Evolutionary conservation across 2,329 filamentous ascomycete species (phyloP).

Genomic region (Colletotrichum tanaceti): DNA sequence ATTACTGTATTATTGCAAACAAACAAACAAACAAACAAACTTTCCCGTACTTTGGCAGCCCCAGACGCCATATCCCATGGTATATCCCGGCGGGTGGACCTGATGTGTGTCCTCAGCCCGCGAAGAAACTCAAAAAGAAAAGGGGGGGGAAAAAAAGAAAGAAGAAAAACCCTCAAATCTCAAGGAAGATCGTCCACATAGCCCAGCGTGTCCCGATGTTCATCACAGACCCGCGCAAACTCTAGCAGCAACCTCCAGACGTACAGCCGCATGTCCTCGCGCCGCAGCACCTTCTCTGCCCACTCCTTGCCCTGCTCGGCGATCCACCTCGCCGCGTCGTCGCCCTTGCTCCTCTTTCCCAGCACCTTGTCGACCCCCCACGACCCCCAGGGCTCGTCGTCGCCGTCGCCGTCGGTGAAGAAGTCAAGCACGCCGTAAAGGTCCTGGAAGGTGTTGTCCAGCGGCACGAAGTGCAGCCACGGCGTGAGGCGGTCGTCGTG

Average conservation of each 20-base stretch:
- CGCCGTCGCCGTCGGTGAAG: slow-evolving; percentile 69
- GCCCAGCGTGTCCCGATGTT: slow-evolving; percentile 56
- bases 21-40: background rate
- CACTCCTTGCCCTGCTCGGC: slow-evolving; percentile 70
- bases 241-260: slow-evolving; percentile 70
- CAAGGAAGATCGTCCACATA: slow-evolving; percentile 57
- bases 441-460: slow-evolving; percentile 76
- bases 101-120: background rate
- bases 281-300: slow-evolving; percentile 70
- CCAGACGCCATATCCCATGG: slow-evolving; percentile 5
- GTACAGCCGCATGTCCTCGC: slow-evolving; percentile 76
- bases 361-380: slow-evolving; percentile 34
- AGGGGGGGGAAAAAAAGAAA: too few species aligned
- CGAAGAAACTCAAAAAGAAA: background rate
- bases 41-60: background rate
- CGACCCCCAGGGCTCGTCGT: slow-evolving; percentile 33
- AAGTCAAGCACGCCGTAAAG: slow-evolving; percentile 74
- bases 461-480: slow-evolving; percentile 79
- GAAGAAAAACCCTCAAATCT: background rate
- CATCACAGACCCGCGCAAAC: slow-evolving; percentile 64
- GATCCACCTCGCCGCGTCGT: slow-evolving; percentile 69
- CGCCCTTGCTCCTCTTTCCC: slow-evolving; percentile 50
- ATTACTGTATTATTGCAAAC: background rate
- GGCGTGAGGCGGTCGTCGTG: slow-evolving; percentile 75
- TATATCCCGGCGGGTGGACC: slow-evolving; percentile 9